Percentiles rank a stretch among this genome's conserved stretches.
Evolutionary conservation across 192 early-diverging fungal species (phyloP).

Genomic region (Dissophora globulifera): DNA sequence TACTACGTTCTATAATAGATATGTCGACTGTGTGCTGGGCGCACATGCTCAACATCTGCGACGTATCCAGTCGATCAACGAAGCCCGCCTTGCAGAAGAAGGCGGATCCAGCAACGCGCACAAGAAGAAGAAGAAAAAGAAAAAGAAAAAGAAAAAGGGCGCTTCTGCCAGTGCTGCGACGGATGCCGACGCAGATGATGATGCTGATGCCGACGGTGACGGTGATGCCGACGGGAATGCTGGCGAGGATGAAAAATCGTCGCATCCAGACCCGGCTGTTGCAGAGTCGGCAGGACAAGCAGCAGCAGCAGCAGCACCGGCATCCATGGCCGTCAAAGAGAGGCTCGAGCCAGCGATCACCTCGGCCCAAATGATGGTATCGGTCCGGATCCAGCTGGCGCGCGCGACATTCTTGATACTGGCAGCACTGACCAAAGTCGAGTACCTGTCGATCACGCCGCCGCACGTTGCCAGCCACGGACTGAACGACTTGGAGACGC

Average conservation of each 20-base stretch:
- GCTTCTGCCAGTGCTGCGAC: background rate
- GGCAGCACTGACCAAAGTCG: constrained; percentile 44
- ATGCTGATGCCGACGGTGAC: too few species aligned
- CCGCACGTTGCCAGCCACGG: constrained; percentile 36
- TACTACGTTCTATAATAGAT: constrained; percentile 25
- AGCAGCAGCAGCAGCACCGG: too few species aligned
- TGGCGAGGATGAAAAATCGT: too few species aligned
- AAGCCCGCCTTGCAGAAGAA: constrained; percentile 3
- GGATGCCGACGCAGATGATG: constrained; percentile 1
- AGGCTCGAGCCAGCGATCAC: too few species aligned
- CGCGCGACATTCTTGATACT: constrained; percentile 29
- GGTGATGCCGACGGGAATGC: too few species aligned
- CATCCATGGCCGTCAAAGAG: too few species aligned
- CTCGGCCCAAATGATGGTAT: too few species aligned
- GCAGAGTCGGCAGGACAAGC: too few species aligned
- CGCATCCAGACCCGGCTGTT: too few species aligned
- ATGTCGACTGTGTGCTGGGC: constrained; percentile 44
- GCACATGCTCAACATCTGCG: constrained; percentile 48
- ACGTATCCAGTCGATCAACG: constrained; percentile 16
- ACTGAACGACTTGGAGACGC: constrained; percentile 59
- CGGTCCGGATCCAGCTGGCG: constrained; percentile 17
- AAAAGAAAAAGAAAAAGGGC: constrained; percentile 46
- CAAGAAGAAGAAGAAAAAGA: constrained; percentile 22
- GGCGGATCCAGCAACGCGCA: background rate
- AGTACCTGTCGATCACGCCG: constrained; percentile 39